These are phyloP conservation scores for Cladosporium velox DNA, from an alignment of 2,329 filamentous ascomycete species.

Conservation along the genomic window DNA sequence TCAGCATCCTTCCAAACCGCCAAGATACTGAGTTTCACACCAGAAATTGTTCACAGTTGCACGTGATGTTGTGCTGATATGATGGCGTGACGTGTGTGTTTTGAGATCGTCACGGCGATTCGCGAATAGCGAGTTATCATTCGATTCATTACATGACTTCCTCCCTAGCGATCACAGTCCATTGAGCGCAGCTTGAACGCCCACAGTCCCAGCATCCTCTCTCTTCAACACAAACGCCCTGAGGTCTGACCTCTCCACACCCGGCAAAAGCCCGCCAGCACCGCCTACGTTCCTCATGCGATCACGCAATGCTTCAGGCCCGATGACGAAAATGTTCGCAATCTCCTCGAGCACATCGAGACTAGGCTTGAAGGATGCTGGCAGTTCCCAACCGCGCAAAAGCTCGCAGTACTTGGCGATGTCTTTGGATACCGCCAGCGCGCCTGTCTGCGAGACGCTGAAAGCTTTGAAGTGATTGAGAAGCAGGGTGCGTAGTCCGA, in stretches of 20 bases:
- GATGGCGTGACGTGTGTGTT: not conserved
- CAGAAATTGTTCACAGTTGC: not conserved
- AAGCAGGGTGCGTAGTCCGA: slow-evolving; percentile 74
- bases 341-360: slow-evolving; percentile 91
- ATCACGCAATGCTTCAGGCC: slow-evolving; percentile 57
- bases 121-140: not conserved
- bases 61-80: not conserved
- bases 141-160: not conserved
- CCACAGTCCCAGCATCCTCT: slow-evolving; percentile 78
- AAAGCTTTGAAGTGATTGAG: slow-evolving; percentile 96
- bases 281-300: slow-evolving; percentile 48
- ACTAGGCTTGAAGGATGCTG: slow-evolving; percentile 55
- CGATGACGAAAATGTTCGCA: slow-evolving; percentile 92
- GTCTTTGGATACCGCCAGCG: slow-evolving; percentile 93
- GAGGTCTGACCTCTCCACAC: slow-evolving; percentile 58
- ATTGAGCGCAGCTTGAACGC: slow-evolving; percentile 79
- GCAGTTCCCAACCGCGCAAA: slow-evolving; percentile 74
- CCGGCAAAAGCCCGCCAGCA: slow-evolving; percentile 38
- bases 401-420: slow-evolving; percentile 90
- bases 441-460: slow-evolving; percentile 87
- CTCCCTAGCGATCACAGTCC: slow-evolving; percentile 49
- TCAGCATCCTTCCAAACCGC: not conserved
- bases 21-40: not conserved
- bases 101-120: not conserved
- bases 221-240: slow-evolving; percentile 81